Conservation (phyloP, 2,329 filamentous ascomycete species). For the Lecanoromycetidae sp. region DNA sequence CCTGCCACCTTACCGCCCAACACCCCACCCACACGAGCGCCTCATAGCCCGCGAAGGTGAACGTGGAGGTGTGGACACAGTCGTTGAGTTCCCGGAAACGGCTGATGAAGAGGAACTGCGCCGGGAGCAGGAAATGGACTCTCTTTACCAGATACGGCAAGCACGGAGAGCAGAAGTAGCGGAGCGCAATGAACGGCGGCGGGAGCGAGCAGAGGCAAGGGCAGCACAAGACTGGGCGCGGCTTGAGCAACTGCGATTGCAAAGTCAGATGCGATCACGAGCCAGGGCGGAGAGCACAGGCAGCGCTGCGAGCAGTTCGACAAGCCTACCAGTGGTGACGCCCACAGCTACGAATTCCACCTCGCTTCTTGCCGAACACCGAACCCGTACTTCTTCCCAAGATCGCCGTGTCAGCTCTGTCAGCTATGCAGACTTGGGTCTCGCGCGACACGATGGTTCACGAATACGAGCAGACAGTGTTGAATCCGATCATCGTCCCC, state of each 20-base stretch:
- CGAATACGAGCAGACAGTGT: slow-evolving; percentile 35
- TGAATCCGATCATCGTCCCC: slow-evolving; percentile 36
- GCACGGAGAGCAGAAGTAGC: slow-evolving; percentile 62
- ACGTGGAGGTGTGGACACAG: slow-evolving; percentile 77
- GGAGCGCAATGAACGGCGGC: slow-evolving; percentile 65
- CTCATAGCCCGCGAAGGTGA: slow-evolving; percentile 84
- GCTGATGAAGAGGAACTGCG: slow-evolving; percentile 64
- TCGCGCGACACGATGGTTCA: slow-evolving; percentile 38
- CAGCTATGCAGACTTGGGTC: slow-evolving; percentile 35
- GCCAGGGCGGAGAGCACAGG: slow-evolving; percentile 27
- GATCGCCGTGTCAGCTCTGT: slow-evolving; percentile 37
- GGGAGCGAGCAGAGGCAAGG: slow-evolving; percentile 58
- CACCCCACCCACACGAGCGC: slow-evolving; percentile 62
- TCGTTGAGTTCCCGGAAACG: slow-evolving; percentile 73
- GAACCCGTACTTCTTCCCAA: slow-evolving; percentile 27
- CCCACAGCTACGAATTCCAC: slow-evolving; percentile 22
- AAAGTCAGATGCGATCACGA: slow-evolving; percentile 39
- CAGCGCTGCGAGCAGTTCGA: slow-evolving; percentile 25
- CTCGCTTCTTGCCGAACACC: slow-evolving; percentile 32
- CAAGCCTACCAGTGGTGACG: slow-evolving; percentile 23
- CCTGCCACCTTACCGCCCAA: slow-evolving; percentile 68
- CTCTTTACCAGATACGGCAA: slow-evolving; percentile 76
- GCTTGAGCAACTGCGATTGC: slow-evolving; percentile 49
- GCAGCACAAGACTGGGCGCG: slow-evolving; percentile 52
- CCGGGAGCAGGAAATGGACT: slow-evolving; percentile 84